Evolutionary conservation across 495 filamentous ascomycete genomes (phyloP).

Genomic region (Neurospora sp.): DNA sequence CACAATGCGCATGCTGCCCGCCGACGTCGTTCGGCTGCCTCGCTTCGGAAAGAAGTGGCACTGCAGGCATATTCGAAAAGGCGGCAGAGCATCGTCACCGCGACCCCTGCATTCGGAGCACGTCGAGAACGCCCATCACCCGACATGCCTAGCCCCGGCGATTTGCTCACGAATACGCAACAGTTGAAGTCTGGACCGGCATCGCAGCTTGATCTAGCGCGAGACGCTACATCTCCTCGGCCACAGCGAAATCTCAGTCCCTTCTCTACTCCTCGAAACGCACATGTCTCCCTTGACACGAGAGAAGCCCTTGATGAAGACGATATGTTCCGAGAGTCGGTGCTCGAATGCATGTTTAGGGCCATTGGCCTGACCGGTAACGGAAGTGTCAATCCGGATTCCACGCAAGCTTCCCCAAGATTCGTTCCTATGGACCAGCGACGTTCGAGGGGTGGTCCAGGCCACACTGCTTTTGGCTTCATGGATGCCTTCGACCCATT

Average conservation of each 20-base stretch:
- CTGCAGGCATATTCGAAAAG: conserved; percentile 50
- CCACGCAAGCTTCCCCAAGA: conserved; percentile 73
- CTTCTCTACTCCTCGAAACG: conserved; percentile 47
- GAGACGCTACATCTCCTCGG: conserved; percentile 42
- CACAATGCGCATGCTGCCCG: conserved; percentile 64
- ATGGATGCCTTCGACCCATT: conserved; percentile 84
- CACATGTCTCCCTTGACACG: conserved; percentile 46
- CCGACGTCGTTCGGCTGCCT: conserved; percentile 61
- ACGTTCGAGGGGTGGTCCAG: conserved; percentile 73
- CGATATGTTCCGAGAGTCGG: conserved; percentile 74
- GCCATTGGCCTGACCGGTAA: conserved; percentile 73
- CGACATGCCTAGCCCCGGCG: conserved; percentile 55
- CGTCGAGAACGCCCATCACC: conserved; percentile 21
- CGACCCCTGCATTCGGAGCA: background rate
- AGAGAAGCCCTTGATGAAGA: conserved; percentile 80
- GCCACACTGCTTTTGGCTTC: conserved; percentile 81
- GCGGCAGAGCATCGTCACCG: conserved; percentile 12
- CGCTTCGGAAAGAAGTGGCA: conserved; percentile 72
- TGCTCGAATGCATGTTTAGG: conserved; percentile 92
- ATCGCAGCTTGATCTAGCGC: conserved; percentile 9
- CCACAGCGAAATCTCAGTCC: conserved; percentile 47
- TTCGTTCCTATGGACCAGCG: conserved; percentile 78
- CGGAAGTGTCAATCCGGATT: conserved; percentile 55
- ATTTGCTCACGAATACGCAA: conserved; percentile 73
- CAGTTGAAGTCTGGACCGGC: conserved; percentile 2